phyloP scores from a whole-genome alignment of 2,329 filamentous ascomycete genomes.

The Metarhizium anisopliae region DNA sequence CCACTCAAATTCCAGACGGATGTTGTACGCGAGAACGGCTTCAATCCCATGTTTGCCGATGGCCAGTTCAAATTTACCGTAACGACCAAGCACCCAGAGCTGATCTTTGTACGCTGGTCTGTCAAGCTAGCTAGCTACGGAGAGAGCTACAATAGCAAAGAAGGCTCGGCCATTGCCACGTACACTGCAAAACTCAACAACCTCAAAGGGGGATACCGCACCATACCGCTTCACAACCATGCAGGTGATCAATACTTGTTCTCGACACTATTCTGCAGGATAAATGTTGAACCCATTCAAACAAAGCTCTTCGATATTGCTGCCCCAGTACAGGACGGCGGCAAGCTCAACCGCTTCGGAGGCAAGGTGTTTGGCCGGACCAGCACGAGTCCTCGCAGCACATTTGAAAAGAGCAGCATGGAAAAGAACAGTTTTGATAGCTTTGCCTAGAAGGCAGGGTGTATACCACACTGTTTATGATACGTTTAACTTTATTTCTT shows the following conservation, averaged over 20 bases:
- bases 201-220: constrained; percentile 85
- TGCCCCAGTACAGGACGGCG: constrained; percentile 30
- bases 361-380: constrained; percentile 49
- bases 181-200: constrained; percentile 89
- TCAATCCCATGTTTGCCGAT: constrained; percentile 75
- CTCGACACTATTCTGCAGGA: constrained; percentile 86
- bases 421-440: constrained; percentile 37
- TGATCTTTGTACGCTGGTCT: constrained; percentile 89
- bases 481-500: neutral
- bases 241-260: constrained; percentile 91
- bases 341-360: constrained; percentile 47
- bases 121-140: constrained; percentile 81
- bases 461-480: neutral
- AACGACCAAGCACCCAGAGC: constrained; percentile 86
- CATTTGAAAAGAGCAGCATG: constrained; percentile 42
- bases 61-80: constrained; percentile 71
- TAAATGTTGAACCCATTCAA: constrained; percentile 55
- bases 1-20: constrained; percentile 72
- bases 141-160: constrained; percentile 49
- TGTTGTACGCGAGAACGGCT: constrained; percentile 80
- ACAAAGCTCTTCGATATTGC: constrained; percentile 46
- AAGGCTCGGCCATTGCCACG: constrained; percentile 62
- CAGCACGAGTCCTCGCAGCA: constrained; percentile 42
- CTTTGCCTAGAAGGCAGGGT: constrained; percentile 10
- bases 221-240: constrained; percentile 78